phyloP scores from a whole-genome alignment of 1,139 yeast species.

The Pneumocystis wakefieldiae region DNA sequence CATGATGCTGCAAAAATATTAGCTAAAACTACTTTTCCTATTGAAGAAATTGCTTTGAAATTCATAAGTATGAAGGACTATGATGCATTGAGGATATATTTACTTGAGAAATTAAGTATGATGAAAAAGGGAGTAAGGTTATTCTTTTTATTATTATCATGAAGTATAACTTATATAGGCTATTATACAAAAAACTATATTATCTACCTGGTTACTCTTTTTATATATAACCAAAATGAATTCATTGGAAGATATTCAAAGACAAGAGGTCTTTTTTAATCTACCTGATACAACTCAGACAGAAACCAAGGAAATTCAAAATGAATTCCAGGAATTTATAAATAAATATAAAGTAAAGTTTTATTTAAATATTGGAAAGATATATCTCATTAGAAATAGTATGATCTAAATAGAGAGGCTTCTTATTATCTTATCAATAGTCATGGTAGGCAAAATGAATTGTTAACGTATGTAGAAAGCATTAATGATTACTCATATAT shows the following conservation, averaged over 20 bases:
- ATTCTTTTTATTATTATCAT: neutral
- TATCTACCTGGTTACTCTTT: conserved; percentile 79
- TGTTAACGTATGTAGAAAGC: conserved; percentile 53
- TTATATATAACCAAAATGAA: conserved; percentile 39
- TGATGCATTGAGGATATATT: conserved; percentile 42
- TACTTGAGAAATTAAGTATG: conserved; percentile 36
- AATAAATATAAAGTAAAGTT: conserved; percentile 27
- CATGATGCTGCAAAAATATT: conserved; percentile 45
- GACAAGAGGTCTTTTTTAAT: neutral
- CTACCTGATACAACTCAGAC: neutral
- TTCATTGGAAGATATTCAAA: conserved; percentile 30
- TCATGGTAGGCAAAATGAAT: conserved; percentile 48
- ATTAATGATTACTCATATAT: conserved; percentile 58
- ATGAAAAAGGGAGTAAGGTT: conserved; percentile 25
- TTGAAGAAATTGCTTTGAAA: conserved; percentile 56
- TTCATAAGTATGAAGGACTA: conserved; percentile 35
- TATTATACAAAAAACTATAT: conserved; percentile 40
- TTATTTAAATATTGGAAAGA: neutral
- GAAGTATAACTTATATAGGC: conserved; percentile 15
- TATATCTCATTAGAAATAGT: conserved; percentile 8
- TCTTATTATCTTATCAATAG: conserved; percentile 57
- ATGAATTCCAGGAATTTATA: conserved; percentile 40
- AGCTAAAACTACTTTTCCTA: conserved; percentile 51
- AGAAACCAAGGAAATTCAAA: conserved; percentile 17
- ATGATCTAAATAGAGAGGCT: conserved; percentile 44